phyloP scores from a whole-genome alignment of 2,329 filamentous ascomycete species.

The Trichoderma lentiforme region DNA sequence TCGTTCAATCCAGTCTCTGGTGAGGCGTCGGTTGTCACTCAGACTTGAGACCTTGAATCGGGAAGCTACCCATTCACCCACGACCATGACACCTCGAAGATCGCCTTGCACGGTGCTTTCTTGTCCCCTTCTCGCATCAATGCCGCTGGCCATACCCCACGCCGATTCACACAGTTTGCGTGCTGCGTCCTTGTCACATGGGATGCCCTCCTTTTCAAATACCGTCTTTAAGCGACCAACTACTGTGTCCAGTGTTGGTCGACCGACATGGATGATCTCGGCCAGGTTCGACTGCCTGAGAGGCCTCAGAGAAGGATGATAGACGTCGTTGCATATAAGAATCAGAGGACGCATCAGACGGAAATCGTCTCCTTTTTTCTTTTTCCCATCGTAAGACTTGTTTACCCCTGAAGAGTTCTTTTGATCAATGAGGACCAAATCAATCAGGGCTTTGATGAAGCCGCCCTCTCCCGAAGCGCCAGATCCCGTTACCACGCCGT shows the following conservation, averaged over 20 bases:
- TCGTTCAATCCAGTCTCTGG: slow-evolving; percentile 72
- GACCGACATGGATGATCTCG: slow-evolving; percentile 88
- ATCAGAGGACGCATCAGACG: slow-evolving; percentile 83
- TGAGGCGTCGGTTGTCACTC: slow-evolving; percentile 49
- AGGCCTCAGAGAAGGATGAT: slow-evolving; percentile 82
- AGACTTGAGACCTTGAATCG: slow-evolving; percentile 55
- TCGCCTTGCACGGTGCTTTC: slow-evolving; percentile 69
- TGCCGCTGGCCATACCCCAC: slow-evolving; percentile 73
- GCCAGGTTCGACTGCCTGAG: slow-evolving; percentile 81
- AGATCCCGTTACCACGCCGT: slow-evolving; percentile 83
- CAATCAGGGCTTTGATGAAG: slow-evolving; percentile 91
- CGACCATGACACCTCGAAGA: slow-evolving; percentile 78
- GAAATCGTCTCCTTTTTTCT: slow-evolving; percentile 80
- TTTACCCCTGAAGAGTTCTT: slow-evolving; percentile 56
- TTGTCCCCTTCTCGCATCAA: slow-evolving; percentile 64
- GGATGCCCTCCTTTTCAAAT: slow-evolving; percentile 84
- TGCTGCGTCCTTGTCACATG: slow-evolving; percentile 84
- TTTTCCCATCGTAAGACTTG: slow-evolving; percentile 28
- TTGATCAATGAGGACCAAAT: slow-evolving; percentile 81
- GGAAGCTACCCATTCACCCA: slow-evolving; percentile 80
- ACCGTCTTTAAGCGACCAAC: slow-evolving; percentile 76
- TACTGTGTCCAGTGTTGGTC: slow-evolving; percentile 82
- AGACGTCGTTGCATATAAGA: slow-evolving; percentile 95
- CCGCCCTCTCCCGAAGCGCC: slow-evolving; percentile 80
- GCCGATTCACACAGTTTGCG: slow-evolving; percentile 78